Percentiles rank a stretch among this genome's conserved stretches.
phyloP scores from a whole-genome alignment of 108 stramenopile species.

The Pseudonitzschia delicatissima region DNA sequence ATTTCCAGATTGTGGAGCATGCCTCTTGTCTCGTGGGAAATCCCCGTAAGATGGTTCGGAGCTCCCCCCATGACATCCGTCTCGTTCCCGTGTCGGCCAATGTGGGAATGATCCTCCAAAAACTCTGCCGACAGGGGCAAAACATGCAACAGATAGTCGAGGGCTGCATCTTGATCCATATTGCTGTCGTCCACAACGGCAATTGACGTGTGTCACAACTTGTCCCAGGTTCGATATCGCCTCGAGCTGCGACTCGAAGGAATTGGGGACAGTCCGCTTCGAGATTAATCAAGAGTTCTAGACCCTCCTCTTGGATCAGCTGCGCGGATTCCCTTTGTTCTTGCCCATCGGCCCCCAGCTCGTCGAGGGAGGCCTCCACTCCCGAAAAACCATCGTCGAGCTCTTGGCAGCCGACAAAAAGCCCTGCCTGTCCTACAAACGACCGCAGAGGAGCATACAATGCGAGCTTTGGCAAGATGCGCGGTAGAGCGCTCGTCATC shows the following conservation, averaged over 20 bases:
- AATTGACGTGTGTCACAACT: background rate
- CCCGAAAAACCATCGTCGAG: too few relatives aligned
- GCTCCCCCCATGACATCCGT: background rate
- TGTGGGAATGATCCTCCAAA: background rate
- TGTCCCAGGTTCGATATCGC: background rate
- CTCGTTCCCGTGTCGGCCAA: constrained; percentile 1
- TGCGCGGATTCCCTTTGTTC: background rate
- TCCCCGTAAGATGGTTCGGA: background rate
- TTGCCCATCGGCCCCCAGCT: background rate
- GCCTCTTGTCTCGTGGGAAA: background rate
- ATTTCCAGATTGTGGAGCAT: background rate
- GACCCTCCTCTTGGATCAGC: background rate
- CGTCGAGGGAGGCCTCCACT: background rate
- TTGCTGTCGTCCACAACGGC: background rate
- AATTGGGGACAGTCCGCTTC: background rate
- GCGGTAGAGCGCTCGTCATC: too few relatives aligned
- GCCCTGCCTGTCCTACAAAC: too few relatives aligned
- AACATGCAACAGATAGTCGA: background rate
- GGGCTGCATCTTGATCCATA: background rate
- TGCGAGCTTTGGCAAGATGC: too few relatives aligned
- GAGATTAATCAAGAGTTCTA: background rate
- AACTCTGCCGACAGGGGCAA: constrained; percentile 4
- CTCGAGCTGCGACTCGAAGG: background rate
- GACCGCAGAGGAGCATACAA: too few relatives aligned
- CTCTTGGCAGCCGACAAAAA: too few relatives aligned